phyloP scores from a whole-genome alignment of 768 basidiomycete genomes.

The Panaeolus papilionaceus region DNA sequence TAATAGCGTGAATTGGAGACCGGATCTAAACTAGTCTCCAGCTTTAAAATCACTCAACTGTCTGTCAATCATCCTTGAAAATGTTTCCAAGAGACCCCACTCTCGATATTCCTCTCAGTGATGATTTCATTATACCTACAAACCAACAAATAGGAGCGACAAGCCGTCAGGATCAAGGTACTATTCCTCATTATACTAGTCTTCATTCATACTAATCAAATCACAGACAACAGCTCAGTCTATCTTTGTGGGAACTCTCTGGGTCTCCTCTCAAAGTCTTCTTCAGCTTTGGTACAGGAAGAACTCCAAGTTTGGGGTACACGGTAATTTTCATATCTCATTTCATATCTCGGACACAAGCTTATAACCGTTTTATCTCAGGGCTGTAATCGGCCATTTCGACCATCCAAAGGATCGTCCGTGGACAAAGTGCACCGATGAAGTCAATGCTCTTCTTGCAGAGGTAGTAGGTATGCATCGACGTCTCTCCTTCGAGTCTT shows the following conservation, averaged over 20 bases:
- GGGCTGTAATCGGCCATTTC: conserved; percentile 90
- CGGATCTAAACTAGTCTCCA: conserved; percentile 17
- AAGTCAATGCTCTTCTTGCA: conserved; percentile 76
- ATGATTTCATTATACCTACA: conserved; percentile 63
- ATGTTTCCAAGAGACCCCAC: conserved; percentile 13
- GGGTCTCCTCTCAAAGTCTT: conserved; percentile 79
- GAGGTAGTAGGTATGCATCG: conserved; percentile 75
- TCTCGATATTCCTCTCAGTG: conserved; percentile 46
- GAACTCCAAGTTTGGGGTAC: conserved; percentile 88
- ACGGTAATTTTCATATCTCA: conserved; percentile 46
- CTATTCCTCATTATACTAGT: conserved; percentile 22
- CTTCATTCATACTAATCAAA: conserved; percentile 17
- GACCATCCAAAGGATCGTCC: conserved; percentile 82
- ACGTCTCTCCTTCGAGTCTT: conserved; percentile 16
- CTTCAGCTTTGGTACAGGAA: conserved; percentile 74
- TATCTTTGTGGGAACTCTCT: conserved; percentile 98
- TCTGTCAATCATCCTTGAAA: not conserved
- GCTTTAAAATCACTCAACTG: conserved; percentile 19
- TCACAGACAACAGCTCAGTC: conserved; percentile 59
- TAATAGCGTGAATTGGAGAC: not conserved
- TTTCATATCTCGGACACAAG: conserved; percentile 15
- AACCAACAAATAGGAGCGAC: conserved; percentile 56
- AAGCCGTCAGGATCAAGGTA: conserved; percentile 46
- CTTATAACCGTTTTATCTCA: conserved; percentile 36
- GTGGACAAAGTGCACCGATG: conserved; percentile 83